Evolutionary conservation across 441 rosid species (phyloP).

Genomic region (Euphorbia celastroides): DNA sequence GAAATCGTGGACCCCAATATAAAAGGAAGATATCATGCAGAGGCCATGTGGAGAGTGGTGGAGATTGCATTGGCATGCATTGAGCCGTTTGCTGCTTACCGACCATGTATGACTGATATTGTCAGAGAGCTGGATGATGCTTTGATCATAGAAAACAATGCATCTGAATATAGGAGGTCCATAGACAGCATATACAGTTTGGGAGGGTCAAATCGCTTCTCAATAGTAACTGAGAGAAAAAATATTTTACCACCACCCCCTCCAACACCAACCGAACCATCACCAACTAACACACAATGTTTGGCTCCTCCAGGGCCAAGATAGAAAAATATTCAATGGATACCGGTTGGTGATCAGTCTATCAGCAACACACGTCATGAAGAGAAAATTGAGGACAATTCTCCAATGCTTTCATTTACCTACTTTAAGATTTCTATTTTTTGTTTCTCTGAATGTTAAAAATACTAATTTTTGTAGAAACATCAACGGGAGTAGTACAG

Average conservation of each 20-base stretch:
- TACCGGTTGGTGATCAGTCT: constrained; percentile 16
- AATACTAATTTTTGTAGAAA: constrained; percentile 17
- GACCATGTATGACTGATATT: constrained; percentile 59
- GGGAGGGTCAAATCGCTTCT: constrained; percentile 60
- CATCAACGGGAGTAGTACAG: constrained; percentile 1
- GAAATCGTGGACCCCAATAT: constrained; percentile 67
- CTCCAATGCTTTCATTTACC: constrained; percentile 4
- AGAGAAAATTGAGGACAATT: constrained; percentile 13
- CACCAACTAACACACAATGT: constrained; percentile 37
- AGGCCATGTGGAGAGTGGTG: constrained; percentile 82
- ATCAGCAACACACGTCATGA: constrained; percentile 8
- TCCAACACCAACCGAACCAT: constrained; percentile 39
- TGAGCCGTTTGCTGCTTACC: constrained; percentile 55
- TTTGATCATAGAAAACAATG: constrained; percentile 75
- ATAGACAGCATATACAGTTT: constrained; percentile 68
- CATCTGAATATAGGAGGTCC: constrained; percentile 75
- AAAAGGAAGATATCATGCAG: constrained; percentile 66
- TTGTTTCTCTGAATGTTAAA: constrained; percentile 7
- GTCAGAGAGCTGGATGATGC: constrained; percentile 72
- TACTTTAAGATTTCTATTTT: not conserved
- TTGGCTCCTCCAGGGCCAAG: constrained; percentile 60
- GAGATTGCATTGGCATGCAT: constrained; percentile 70
- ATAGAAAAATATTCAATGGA: constrained; percentile 25
- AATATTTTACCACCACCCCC: constrained; percentile 30
- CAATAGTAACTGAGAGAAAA: constrained; percentile 45